A percentile compares a stretch with the other conserved stretches of the same genome.
Conservation (phyloP, 2,329 filamentous ascomycete genomes). For the Dothideomycetes sp. region DNA sequence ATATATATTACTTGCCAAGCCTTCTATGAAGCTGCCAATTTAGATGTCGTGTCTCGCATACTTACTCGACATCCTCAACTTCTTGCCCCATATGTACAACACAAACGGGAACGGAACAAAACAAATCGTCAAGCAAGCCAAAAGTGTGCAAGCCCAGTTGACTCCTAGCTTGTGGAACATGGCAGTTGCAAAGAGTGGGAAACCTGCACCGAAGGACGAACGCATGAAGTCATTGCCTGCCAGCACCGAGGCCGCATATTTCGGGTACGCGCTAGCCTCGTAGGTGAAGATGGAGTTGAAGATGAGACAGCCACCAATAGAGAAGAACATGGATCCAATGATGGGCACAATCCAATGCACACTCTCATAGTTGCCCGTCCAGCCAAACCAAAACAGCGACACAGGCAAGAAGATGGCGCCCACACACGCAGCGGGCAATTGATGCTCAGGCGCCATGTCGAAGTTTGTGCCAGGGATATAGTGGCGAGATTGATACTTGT, state of each 20-base stretch:
- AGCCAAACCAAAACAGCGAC: slow-evolving; percentile 35
- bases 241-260: slow-evolving; percentile 31
- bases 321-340: slow-evolving; percentile 21
- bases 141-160: slow-evolving; percentile 28
- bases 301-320: slow-evolving; percentile 31
- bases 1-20: background rate
- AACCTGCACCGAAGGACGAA: slow-evolving; percentile 27
- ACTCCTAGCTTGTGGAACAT: slow-evolving; percentile 37
- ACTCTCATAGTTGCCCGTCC: slow-evolving; percentile 33
- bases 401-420: slow-evolving; percentile 30
- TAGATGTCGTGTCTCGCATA: background rate
- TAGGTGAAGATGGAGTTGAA: slow-evolving; percentile 38
- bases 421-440: slow-evolving; percentile 27
- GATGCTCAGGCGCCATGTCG: slow-evolving; percentile 27
- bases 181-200: slow-evolving; percentile 27
- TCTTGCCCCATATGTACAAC: slow-evolving; percentile 56
- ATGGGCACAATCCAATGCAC: slow-evolving; percentile 32
- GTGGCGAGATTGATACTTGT: slow-evolving; percentile 38
- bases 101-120: slow-evolving; percentile 43
- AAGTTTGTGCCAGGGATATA: slow-evolving; percentile 54
- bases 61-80: slow-evolving; percentile 15
- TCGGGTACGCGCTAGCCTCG: slow-evolving; percentile 30
- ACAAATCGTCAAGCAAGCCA: slow-evolving; percentile 30
- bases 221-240: slow-evolving; percentile 35
- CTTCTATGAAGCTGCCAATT: background rate